Evolutionary conservation across 306 rosid species (phyloP).

Genomic region (Mimosa bimucronata): DNA sequence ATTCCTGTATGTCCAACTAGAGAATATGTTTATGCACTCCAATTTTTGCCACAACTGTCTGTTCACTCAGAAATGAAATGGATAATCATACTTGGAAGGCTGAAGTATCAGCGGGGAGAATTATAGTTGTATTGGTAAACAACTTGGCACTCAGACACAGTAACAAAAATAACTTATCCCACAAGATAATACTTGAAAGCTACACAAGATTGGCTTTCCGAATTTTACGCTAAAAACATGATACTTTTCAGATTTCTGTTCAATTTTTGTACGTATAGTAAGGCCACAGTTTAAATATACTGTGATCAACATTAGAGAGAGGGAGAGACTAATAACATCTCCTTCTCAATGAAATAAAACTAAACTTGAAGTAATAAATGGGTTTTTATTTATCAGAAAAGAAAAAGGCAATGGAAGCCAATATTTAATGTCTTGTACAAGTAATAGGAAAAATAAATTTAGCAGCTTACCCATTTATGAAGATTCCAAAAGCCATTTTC

Average conservation of each 20-base stretch:
- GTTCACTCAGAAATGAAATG: neutral
- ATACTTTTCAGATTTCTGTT: constrained; percentile 7
- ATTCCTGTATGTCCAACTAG: constrained; percentile 7
- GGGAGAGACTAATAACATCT: neutral
- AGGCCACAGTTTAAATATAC: neutral
- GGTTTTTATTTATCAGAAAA: neutral
- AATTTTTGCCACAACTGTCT: constrained; percentile 10
- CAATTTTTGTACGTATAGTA: neutral
- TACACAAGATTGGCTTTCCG: neutral
- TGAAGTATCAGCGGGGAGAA: neutral
- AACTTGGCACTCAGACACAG: neutral
- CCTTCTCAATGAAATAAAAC: constrained; percentile 3
- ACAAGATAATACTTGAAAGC: neutral
- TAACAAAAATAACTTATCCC: constrained; percentile 9
- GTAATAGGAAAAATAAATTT: constrained; percentile 23
- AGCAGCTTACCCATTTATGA: constrained; percentile 76
- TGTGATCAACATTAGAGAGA: too few relatives aligned
- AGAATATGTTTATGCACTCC: constrained; percentile 31
- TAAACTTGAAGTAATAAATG: neutral
- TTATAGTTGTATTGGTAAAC: neutral
- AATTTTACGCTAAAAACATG: neutral
- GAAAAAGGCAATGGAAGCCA: constrained; percentile 1
- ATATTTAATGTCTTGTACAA: constrained; percentile 9
- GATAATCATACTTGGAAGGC: neutral
- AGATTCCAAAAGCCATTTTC: constrained; percentile 90